Percentiles rank a stretch among this genome's conserved stretches.
These are phyloP conservation scores for Physcomitrium patens DNA, from an alignment of 225 moss, liverwort and hornwort genomes.

Conservation along the genomic window DNA sequence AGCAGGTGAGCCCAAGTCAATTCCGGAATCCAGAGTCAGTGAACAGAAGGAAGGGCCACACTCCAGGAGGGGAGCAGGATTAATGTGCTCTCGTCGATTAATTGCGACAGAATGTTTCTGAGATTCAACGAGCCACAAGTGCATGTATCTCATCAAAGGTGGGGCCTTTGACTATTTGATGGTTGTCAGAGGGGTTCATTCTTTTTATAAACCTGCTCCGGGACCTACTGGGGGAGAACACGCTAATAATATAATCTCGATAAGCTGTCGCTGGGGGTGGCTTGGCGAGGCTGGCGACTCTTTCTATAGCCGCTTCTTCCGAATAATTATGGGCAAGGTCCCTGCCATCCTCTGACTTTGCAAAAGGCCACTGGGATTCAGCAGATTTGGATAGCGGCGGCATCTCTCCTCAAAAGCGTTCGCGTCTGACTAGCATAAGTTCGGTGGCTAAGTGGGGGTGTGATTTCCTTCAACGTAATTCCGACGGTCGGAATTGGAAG, in stretches of 20 bases:
- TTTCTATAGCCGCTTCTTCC: not conserved
- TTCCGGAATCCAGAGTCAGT: not conserved
- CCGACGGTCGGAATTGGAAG: not conserved
- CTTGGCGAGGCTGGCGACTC: not conserved
- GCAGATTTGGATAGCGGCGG: not conserved
- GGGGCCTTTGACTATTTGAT: too few relatives aligned
- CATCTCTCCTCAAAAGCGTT: not conserved
- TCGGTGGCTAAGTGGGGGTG: not conserved
- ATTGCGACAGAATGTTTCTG: not conserved
- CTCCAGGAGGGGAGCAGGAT: too few relatives aligned
- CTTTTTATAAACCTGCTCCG: not conserved
- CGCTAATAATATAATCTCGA: not conserved
- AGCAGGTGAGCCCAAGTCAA: conserved; percentile 30
- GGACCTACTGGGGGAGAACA: not conserved
- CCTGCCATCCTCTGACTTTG: not conserved
- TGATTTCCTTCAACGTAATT: not conserved
- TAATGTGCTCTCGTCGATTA: not conserved
- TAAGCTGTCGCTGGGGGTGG: not conserved
- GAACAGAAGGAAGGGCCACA: not conserved
- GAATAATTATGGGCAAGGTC: not conserved
- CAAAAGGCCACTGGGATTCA: not conserved
- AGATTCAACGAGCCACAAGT: not conserved
- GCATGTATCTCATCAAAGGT: too few relatives aligned
- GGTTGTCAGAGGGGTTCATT: not conserved
- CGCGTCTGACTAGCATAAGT: not conserved